Conservation (phyloP, 805 yeast species). For the Ogataea trehalophila region DNA sequence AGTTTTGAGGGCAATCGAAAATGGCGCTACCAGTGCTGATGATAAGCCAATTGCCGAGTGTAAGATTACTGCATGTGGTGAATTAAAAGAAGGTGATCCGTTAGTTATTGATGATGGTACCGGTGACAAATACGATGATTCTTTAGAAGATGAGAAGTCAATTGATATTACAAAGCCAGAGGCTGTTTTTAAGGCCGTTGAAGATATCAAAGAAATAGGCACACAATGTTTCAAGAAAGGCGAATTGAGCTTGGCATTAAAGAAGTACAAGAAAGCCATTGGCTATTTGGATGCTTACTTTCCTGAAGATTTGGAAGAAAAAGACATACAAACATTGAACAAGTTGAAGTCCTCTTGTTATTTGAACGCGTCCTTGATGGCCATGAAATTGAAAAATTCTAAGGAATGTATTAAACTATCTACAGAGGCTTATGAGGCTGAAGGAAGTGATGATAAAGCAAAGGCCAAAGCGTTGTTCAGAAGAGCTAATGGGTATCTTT, state of each 20-base stretch:
- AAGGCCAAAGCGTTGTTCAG: slow-evolving; percentile 84
- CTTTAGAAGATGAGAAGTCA: slow-evolving; percentile 66
- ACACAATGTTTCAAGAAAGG: slow-evolving; percentile 68
- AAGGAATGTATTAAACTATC: slow-evolving; percentile 55
- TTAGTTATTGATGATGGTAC: slow-evolving; percentile 63
- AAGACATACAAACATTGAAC: slow-evolving; percentile 44
- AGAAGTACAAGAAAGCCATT: slow-evolving; percentile 70
- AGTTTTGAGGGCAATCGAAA: slow-evolving; percentile 73
- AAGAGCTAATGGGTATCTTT: slow-evolving; percentile 69
- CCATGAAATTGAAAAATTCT: slow-evolving; percentile 56
- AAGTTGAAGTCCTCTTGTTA: slow-evolving; percentile 57
- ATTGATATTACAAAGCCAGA: slow-evolving; percentile 58
- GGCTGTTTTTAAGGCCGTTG: slow-evolving; percentile 62
- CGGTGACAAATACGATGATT: slow-evolving; percentile 79
- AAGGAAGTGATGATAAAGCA: slow-evolving; percentile 55
- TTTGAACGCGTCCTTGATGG: slow-evolving; percentile 71
- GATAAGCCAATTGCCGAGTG: slow-evolving; percentile 75
- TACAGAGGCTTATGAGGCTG: slow-evolving; percentile 60
- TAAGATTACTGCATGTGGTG: slow-evolving; percentile 74
- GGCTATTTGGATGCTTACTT: slow-evolving; percentile 65
- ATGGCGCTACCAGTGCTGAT: slow-evolving; percentile 52
- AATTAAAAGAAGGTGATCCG: slow-evolving; percentile 53
- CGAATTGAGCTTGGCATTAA: slow-evolving; percentile 49
- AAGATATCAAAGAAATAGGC: slow-evolving; percentile 68
- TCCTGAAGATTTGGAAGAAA: slow-evolving; percentile 62